Conservation (phyloP, 116 monocot genomes). For the Papilionanthe hybrid region DNA sequence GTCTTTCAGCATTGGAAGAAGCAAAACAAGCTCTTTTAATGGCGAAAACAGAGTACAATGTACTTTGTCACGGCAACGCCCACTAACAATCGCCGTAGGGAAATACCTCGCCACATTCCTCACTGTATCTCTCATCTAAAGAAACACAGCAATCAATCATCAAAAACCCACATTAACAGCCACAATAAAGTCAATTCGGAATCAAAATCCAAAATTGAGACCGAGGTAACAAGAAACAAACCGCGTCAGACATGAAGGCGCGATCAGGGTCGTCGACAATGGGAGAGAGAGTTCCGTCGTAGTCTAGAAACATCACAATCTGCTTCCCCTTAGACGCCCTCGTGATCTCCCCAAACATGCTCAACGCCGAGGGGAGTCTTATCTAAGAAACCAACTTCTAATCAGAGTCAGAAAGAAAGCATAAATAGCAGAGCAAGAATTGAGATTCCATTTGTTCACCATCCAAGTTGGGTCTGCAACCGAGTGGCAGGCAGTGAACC, state of each 20-base stretch:
- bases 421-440: not conserved
- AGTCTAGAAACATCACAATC: conserved; percentile 89
- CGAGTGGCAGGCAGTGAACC: not conserved
- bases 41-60: conserved; percentile 8
- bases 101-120: conserved; percentile 60
- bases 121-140: conserved; percentile 86
- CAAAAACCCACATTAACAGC: not conserved
- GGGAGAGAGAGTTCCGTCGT: conserved; percentile 89
- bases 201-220: not conserved
- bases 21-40: not conserved
- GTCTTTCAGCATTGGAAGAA: not conserved
- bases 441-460: conserved; percentile 7
- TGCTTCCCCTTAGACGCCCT: conserved; percentile 35
- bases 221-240: conserved; percentile 3
- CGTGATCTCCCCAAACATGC: conserved; percentile 45
- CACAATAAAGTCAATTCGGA: no score
- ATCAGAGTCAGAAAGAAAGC: not conserved
- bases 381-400: conserved; percentile 6
- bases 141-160: not conserved
- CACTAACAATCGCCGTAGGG: conserved; percentile 90
- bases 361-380: conserved; percentile 8
- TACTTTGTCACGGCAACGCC: conserved; percentile 80
- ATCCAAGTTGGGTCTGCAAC: not conserved
- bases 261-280: conserved; percentile 84
- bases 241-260: conserved; percentile 78